Base-by-base conservation (phyloP, 306 rosid genomes). In the Trichosanthes cucumerina region DNA sequence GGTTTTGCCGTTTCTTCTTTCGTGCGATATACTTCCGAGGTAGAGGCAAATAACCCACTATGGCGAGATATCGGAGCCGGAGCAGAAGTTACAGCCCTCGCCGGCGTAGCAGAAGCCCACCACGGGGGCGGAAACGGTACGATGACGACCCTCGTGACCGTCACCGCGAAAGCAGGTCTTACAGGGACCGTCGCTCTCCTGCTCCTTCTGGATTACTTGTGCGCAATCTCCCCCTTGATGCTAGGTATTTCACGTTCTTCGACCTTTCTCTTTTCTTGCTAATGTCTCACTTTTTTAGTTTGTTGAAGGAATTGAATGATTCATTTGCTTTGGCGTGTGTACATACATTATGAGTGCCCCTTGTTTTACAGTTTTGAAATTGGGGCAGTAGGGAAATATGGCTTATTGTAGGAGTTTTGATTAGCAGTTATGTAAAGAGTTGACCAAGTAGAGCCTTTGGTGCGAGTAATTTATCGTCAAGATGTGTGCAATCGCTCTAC, bases 61-160 rank as follows among this genome's bases (percentile, higher is more conserved):
- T 95, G 99, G 87, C 83, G 21, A 90, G 93, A 79, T 83, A 92
- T 76, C 86, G 95, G 68, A 95, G 98, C 90, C 92, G 96, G 53
- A 95, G 99, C 89, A 80, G 96, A 82, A 95, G 97, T 81, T 84
- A 81, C 82, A 95, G 97, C 86, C 99, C 97, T 81, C 93, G 96
- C 12, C 90, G 96, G n/a, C 92, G 97, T 5, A 95, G 97, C 87
- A 49, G 93, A 65, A 88, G 86, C 54, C 99, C 97, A 0, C 93
- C 89, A 10, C 97, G 96, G 31, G 88, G 88, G 0, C 96, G 96
- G 79, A 95, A 92, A 84, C 92, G 93, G 2, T 58, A 91, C 79
- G 96, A 86, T 5, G 97, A 95, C 6, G 93, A 91, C 16, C 83
- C 88, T 66, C 90, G 90, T 53, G 87, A 86, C 38, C 95, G 96